Evolutionary conservation across 2,329 filamentous ascomycete genomes (phyloP), one percentile per base, ranked within the genome.

Genomic region (Colletotrichum caudatum): DNA sequence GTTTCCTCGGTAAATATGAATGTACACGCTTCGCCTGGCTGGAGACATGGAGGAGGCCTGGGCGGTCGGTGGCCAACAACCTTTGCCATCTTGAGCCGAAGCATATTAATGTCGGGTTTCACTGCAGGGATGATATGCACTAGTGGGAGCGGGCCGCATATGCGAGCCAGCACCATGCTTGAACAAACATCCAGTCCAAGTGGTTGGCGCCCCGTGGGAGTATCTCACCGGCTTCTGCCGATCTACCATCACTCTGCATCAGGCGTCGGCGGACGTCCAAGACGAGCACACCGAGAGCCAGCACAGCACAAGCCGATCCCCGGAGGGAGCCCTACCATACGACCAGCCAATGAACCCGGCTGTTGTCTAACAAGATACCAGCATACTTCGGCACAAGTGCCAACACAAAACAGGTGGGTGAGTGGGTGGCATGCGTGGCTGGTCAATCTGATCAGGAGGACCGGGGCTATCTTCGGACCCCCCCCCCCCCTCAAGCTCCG

Each of bases 401-500:
- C 7, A 26, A 16, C 12, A 16, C 2, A 2, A 8, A 5, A 12
- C 6, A 18, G 54, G 14, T 23, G 14, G 20, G 20, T 26, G 20
- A 35, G 14, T 23, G 14, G 20, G 20, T 26, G 20, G 14, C n/a
- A 41, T 5, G 48, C 12, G 8, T 26, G 26, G 5, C 20, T 29
- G 18, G 5, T 5, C 5, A 23, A 5, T 14, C 16, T 11, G 46
- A 8, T 39, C 41, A 41, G 35, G 9, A 18, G 37, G 35, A 12
- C 35, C 23, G 14, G n/a, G 35, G 14, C 44, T 35, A 16, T 53
- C 53, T 65, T 48, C 66, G 66, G 66, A 16, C 66, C 58, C 59
- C 66, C 51, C 61, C 61, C 11, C 66, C 58, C 59, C 66, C 51
- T 53, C 61, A 69, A 65, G 53, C 66, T 18, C 44, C 16, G 18